Conservation (phyloP, 2,329 filamentous ascomycete genomes). For the Dactylellina parvicollis region DNA sequence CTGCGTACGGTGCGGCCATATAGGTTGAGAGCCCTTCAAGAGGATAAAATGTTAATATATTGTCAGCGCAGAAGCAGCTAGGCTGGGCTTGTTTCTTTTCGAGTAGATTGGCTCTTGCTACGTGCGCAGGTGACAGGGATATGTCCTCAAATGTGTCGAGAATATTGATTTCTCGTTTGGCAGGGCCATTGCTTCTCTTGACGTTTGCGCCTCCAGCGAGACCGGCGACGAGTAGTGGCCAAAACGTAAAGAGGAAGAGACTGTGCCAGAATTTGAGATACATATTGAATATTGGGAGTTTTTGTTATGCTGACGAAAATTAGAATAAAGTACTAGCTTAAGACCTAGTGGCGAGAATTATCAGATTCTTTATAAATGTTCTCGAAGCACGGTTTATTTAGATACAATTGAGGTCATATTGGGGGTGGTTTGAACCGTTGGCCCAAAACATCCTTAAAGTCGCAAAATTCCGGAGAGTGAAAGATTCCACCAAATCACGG, state of each 20-base stretch:
- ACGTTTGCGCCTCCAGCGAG: not conserved
- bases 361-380: not conserved
- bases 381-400: not conserved
- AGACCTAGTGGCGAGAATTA: not conserved
- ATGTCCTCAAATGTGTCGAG: not conserved
- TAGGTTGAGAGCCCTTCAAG: not conserved
- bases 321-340: not conserved
- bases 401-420: no score
- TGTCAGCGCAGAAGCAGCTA: not conserved
- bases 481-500: no score
- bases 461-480: no score
- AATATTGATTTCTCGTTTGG: not conserved
- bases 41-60: not conserved
- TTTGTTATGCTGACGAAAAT: not conserved
- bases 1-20: conserved; percentile 19
- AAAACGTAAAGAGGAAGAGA: not conserved
- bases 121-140: not conserved
- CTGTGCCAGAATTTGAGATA: not conserved
- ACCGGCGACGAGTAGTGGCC: not conserved
- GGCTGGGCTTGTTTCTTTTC: not conserved
- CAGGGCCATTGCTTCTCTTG: not conserved
- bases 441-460: no score
- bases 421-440: no score
- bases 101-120: not conserved
- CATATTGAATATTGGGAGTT: not conserved